Conservation (phyloP, 495 filamentous ascomycete genomes). For the Penicillium arizonense region DNA sequence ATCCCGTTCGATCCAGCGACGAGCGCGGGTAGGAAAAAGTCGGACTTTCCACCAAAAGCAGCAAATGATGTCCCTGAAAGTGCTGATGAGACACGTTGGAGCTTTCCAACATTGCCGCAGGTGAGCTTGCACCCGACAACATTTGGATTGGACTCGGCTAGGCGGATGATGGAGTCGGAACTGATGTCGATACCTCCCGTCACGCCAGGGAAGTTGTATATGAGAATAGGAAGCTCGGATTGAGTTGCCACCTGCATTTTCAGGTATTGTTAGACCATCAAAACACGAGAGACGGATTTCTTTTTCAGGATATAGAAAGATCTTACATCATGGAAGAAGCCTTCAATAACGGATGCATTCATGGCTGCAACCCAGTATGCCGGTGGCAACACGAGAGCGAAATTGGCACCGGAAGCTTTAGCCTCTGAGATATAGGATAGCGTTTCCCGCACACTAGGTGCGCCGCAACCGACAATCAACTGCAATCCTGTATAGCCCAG, state of each 20-base stretch:
- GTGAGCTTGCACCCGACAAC: constrained; percentile 8
- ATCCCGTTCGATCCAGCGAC: constrained; percentile 10
- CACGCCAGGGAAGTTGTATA: constrained; percentile 80
- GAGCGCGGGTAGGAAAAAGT: constrained; percentile 8
- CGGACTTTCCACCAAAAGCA: constrained; percentile 10
- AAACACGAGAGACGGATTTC: background rate
- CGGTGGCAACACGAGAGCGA: constrained; percentile 72
- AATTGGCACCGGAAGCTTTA: constrained; percentile 57
- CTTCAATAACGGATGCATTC: constrained; percentile 46
- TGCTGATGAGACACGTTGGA: constrained; percentile 8
- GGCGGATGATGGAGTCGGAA: constrained; percentile 64
- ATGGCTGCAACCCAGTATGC: constrained; percentile 65
- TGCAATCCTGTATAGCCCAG: background rate
- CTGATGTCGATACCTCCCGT: constrained; percentile 68
- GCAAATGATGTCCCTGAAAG: constrained; percentile 5
- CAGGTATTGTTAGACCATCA: constrained; percentile 25
- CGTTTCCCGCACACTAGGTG: constrained; percentile 3
- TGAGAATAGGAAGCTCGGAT: constrained; percentile 73
- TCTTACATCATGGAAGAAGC: constrained; percentile 45
- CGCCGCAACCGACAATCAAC: constrained; percentile 6
- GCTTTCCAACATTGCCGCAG: constrained; percentile 16
- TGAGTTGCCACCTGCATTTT: constrained; percentile 58
- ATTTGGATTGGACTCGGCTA: constrained; percentile 23
- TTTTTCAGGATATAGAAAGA: background rate
- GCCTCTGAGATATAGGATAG: background rate